Evolutionary conservation across 2,329 filamentous ascomycete species (phyloP).

Genomic region (Beauveria caledonica): DNA sequence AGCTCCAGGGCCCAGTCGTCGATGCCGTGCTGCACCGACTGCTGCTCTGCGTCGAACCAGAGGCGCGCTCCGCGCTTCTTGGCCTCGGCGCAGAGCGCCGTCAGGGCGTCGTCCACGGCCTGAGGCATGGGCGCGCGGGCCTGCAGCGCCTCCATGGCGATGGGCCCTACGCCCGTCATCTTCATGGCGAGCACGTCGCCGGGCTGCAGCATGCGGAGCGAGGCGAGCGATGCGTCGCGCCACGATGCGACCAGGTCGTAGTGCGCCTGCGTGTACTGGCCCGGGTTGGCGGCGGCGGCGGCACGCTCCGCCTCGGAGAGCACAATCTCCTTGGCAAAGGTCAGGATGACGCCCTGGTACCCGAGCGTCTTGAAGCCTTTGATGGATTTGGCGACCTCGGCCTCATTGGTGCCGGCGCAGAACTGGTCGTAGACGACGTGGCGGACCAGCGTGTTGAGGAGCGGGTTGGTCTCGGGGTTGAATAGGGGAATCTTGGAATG

Average conservation of each 20-base stretch:
- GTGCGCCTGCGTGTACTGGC: conserved; percentile 5
- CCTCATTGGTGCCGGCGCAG: conserved; percentile 42
- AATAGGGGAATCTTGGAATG: conserved; percentile 29
- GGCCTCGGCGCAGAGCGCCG: conserved; percentile 60
- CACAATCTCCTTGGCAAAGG: conserved; percentile 43
- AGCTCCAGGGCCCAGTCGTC: conserved; percentile 65
- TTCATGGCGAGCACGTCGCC: conserved; percentile 54
- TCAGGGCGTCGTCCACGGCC: conserved; percentile 56
- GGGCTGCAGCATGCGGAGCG: conserved; percentile 27
- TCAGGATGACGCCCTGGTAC: conserved; percentile 43
- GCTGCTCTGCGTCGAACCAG: conserved; percentile 73
- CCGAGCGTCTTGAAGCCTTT: conserved; percentile 38
- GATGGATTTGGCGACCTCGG: conserved; percentile 38
- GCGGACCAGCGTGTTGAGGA: conserved; percentile 34
- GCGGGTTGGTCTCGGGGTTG: conserved; percentile 34
- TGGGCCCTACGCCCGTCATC: conserved; percentile 67
- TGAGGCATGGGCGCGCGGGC: conserved; percentile 49
- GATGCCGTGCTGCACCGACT: conserved; percentile 62
- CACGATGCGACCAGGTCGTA: conserved; percentile 33
- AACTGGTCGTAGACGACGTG: conserved; percentile 47
- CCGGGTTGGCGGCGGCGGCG: conserved; percentile 17
- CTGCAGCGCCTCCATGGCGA: conserved; percentile 56
- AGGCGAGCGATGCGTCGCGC: conserved; percentile 44
- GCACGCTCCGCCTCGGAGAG: conserved; percentile 18
- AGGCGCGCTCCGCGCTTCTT: conserved; percentile 56